phyloP scores from a whole-genome alignment of 2,329 filamentous ascomycete species.

The Thelonectria discophora region DNA sequence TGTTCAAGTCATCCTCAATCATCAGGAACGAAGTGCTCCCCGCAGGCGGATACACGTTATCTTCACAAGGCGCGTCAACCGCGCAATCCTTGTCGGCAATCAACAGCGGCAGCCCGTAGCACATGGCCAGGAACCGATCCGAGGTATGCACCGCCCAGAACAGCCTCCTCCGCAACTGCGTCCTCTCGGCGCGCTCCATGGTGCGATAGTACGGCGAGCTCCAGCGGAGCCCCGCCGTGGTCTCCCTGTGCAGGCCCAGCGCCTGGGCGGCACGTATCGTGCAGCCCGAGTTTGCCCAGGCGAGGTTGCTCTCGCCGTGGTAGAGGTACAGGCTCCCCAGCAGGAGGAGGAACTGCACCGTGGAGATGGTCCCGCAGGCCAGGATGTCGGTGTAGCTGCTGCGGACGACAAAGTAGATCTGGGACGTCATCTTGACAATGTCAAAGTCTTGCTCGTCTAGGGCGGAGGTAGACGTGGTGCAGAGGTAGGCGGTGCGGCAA shows the following conservation, averaged over 20 bases:
- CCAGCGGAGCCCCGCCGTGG: background rate
- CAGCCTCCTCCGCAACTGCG: background rate
- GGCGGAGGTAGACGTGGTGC: background rate
- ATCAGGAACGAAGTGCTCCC: background rate
- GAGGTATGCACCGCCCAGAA: conserved; percentile 1
- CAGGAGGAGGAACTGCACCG: background rate
- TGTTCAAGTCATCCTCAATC: background rate
- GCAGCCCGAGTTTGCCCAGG: background rate
- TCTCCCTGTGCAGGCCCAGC: background rate
- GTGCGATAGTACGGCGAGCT: background rate
- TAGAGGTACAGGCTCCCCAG: background rate
- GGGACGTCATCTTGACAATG: background rate
- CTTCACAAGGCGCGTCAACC: background rate
- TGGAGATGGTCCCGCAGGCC: background rate
- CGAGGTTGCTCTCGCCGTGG: background rate
- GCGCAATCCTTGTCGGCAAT: background rate
- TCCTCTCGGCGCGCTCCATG: background rate
- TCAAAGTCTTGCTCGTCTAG: background rate
- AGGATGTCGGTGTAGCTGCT: background rate
- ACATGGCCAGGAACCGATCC: conserved; percentile 1
- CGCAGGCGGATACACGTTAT: background rate
- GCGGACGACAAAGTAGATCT: background rate
- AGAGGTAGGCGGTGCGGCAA: background rate
- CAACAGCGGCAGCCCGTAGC: background rate
- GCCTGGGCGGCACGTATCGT: background rate